Base-by-base conservation (phyloP, 2,329 filamentous ascomycete genomes). In the Arachnopeziza araneosa region DNA sequence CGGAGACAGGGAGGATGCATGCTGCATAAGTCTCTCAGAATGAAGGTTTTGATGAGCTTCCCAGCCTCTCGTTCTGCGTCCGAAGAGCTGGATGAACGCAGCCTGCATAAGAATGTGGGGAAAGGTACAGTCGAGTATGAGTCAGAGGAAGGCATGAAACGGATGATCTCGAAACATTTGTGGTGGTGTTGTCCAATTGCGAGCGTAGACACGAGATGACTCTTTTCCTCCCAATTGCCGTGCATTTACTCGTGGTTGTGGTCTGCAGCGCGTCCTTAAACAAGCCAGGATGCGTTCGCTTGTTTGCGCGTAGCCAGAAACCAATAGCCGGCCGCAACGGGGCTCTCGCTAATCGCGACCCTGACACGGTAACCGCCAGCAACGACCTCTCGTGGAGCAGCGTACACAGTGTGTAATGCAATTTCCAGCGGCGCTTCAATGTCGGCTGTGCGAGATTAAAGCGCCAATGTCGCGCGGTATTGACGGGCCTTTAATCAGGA, bases 91-190 rank as follows among this genome's bases (percentile, higher is more conserved):
- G 55, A 65, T 67, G 64, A 67, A 63, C 62, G 59, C 58, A 58
- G 57, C 19, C 54, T 54, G 63, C 67, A 66, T 63, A 14, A 54
- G 21, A 53, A 53, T 58, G 66, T 64, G 65, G 65, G 61, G 63
- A 64, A 51, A 57, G 54, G 53, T 50, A 63, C 62, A 67, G 62
- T 58, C 53, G 26, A 63, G 22, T 61, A 59, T 70, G 69, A 71
- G 69, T 71, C 69, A 66, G 55, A 64, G 54, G 56, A 14, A 44
- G 4, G 36, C 32, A 44, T 68, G 69, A 71, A 71, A 71, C 68
- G 50, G 60, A 62, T 56, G 63, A 64, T 64, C 58, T 54, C 57
- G 67, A 71, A 69, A 71, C 68, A 57, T 64, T 53, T 44, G 6
- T 19, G 36, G 6, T 44, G 3, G 53, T 57, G 62, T 62, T 66